Percentiles rank a stretch among this genome's conserved stretches.
phyloP scores from a whole-genome alignment of 1,284 basidiomycete genomes.

The Trichosporon coremiiforme region DNA sequence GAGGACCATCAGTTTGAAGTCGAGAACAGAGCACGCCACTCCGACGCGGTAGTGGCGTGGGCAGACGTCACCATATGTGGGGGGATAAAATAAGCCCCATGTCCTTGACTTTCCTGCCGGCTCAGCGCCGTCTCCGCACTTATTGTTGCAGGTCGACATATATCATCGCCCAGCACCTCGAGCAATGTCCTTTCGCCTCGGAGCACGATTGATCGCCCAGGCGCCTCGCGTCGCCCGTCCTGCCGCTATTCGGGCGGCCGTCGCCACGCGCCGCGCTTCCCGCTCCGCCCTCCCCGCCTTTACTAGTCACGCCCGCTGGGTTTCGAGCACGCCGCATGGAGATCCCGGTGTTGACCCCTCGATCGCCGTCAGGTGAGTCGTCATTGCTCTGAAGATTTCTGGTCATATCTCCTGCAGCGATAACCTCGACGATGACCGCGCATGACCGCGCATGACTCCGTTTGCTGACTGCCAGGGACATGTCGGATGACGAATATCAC shows the following conservation, averaged over 20 bases:
- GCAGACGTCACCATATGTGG: too few species aligned
- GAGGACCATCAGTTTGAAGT: too few species aligned
- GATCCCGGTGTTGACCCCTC: conserved; percentile 29
- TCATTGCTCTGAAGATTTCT: too few species aligned
- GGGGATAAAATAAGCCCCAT: too few species aligned
- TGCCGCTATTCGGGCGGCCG: neutral
- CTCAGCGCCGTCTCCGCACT: neutral
- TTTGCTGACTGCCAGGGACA: conserved; percentile 26
- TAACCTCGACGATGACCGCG: too few species aligned
- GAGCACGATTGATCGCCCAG: neutral
- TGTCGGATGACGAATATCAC: conserved; percentile 65
- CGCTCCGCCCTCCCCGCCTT: neutral
- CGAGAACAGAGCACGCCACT: too few species aligned
- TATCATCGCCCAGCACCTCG: neutral
- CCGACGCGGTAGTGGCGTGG: too few species aligned
- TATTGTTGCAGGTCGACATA: neutral
- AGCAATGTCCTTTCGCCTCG: neutral
- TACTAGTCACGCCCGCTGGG: neutral
- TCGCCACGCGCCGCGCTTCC: neutral
- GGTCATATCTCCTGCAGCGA: too few species aligned
- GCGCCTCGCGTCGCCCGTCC: neutral
- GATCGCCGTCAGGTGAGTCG: conserved; percentile 28
- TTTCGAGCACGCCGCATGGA: conserved; percentile 28
- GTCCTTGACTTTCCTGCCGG: neutral
- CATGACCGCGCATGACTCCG: too few species aligned